Conservation (phyloP, 208 protist species). For the Crithidia thermophila region DNA sequence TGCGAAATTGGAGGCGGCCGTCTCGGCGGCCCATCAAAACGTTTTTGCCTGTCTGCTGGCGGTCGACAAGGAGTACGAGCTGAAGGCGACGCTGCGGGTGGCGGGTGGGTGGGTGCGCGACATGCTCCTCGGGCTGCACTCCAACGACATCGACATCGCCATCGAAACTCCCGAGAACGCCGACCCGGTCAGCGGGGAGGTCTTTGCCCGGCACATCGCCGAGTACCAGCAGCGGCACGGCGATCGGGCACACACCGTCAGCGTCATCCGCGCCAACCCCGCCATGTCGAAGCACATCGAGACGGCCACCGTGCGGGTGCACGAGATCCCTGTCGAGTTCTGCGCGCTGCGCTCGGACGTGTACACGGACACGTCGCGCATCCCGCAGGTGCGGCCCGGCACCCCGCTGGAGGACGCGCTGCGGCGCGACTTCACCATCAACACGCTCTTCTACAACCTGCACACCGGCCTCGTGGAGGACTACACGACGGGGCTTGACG, state of each 20-base stretch:
- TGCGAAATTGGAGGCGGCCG: slow-evolving; percentile 40
- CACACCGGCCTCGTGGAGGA: slow-evolving; percentile 94
- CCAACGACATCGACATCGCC: slow-evolving; percentile 98
- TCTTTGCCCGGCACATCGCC: slow-evolving; percentile 92
- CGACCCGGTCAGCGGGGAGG: slow-evolving; percentile 62
- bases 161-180: slow-evolving; percentile 75
- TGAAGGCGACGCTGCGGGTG: slow-evolving; percentile 84
- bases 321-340: slow-evolving; percentile 95
- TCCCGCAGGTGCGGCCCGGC: slow-evolving; percentile 88
- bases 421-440: slow-evolving; percentile 99
- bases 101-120: slow-evolving; percentile 99
- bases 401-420: slow-evolving; percentile 94
- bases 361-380: slow-evolving; percentile 92
- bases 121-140: slow-evolving; percentile 87
- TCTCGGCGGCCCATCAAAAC: slow-evolving; percentile 63
- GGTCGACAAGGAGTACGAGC: slow-evolving; percentile 61
- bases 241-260: slow-evolving; percentile 65
- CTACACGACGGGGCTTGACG: slow-evolving; percentile 92
- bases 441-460: slow-evolving; percentile 99
- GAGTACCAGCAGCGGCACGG: slow-evolving; percentile 66
- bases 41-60: slow-evolving; percentile 87
- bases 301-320: slow-evolving; percentile 94
- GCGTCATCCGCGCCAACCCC: slow-evolving; percentile 96
- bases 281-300: slow-evolving; percentile 99
- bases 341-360: slow-evolving; percentile 95